Percentiles rank a stretch among this genome's conserved stretches.
Evolutionary conservation across 2,329 filamentous ascomycete genomes (phyloP).

Genomic region (Fusarium beomiforme): DNA sequence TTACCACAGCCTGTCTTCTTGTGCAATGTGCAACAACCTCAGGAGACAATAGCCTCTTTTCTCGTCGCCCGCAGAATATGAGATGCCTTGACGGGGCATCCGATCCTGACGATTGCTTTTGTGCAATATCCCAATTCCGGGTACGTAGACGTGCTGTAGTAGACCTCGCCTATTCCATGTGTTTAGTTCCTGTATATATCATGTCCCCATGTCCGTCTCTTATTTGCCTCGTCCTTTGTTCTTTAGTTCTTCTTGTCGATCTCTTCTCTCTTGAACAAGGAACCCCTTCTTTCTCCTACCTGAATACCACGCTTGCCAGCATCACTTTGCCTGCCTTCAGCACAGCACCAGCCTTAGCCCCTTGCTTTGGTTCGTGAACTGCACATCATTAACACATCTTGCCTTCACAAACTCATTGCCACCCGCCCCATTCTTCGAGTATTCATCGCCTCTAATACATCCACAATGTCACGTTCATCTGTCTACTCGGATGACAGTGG

Average conservation of each 20-base stretch:
- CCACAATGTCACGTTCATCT: slow-evolving; percentile 31
- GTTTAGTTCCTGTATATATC: slow-evolving; percentile 27
- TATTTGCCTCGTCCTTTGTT: slow-evolving; percentile 29
- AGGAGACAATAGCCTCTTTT: slow-evolving; percentile 27
- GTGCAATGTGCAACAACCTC: slow-evolving; percentile 38
- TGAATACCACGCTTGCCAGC: slow-evolving; percentile 12
- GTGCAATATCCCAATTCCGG: slow-evolving; percentile 11
- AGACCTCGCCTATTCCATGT: neutral
- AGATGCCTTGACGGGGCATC: slow-evolving; percentile 28
- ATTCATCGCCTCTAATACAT: neutral
- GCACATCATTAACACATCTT: slow-evolving; percentile 6
- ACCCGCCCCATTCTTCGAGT: slow-evolving; percentile 26
- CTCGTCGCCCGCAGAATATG: slow-evolving; percentile 42
- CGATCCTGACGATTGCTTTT: slow-evolving; percentile 18
- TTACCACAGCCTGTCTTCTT: slow-evolving; percentile 14
- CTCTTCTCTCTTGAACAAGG: slow-evolving; percentile 25
- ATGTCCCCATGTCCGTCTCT: slow-evolving; percentile 31
- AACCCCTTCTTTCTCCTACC: slow-evolving; percentile 11
- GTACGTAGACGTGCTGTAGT: neutral
- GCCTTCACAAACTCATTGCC: slow-evolving; percentile 3
- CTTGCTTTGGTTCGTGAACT: slow-evolving; percentile 25
- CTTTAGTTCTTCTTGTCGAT: slow-evolving; percentile 30
- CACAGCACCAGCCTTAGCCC: slow-evolving; percentile 12
- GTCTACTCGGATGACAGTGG: slow-evolving; percentile 38
- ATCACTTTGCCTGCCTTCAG: slow-evolving; percentile 10